Evolutionary conservation across 2,329 filamentous ascomycete species (phyloP).

Genomic region (Diaporthe sp.): DNA sequence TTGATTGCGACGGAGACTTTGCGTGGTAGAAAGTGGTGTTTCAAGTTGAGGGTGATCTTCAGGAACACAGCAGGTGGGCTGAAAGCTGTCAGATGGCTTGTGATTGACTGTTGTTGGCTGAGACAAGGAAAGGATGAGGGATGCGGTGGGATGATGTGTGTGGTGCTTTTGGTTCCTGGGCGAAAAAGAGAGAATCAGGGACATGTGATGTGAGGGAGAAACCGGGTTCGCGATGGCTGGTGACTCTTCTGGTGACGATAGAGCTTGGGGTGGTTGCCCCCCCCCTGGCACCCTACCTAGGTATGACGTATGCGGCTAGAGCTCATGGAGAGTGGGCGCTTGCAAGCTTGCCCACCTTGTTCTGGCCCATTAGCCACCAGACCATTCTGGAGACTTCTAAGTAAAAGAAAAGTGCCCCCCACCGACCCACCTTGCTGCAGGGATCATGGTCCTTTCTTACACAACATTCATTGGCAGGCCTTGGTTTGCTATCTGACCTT

Average conservation of each 20-base stretch:
- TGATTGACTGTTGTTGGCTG: neutral
- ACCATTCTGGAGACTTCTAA: neutral
- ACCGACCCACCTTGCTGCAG: neutral
- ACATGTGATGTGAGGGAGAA: slow-evolving; percentile 41
- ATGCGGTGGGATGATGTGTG: slow-evolving; percentile 11
- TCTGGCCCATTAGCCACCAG: neutral
- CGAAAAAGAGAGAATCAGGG: neutral
- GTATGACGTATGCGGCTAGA: slow-evolving; percentile 44
- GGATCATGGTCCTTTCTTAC: neutral
- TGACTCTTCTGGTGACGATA: slow-evolving; percentile 35
- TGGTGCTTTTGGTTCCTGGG: neutral
- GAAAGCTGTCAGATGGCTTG: slow-evolving; percentile 12
- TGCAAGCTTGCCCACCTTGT: neutral
- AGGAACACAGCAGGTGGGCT: slow-evolving; percentile 23
- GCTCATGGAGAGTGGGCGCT: neutral
- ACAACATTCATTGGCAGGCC: neutral
- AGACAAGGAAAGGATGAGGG: neutral
- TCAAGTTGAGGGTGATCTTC: slow-evolving; percentile 31
- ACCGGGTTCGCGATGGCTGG: slow-evolving; percentile 30
- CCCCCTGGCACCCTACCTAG: slow-evolving; percentile 33
- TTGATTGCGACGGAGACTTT: neutral
- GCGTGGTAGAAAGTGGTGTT: neutral
- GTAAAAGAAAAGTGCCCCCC: neutral
- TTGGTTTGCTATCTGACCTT: neutral
- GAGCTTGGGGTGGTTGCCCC: slow-evolving; percentile 7